Base-by-base conservation (phyloP, 345 rosid species). In the Citrus glauca region DNA sequence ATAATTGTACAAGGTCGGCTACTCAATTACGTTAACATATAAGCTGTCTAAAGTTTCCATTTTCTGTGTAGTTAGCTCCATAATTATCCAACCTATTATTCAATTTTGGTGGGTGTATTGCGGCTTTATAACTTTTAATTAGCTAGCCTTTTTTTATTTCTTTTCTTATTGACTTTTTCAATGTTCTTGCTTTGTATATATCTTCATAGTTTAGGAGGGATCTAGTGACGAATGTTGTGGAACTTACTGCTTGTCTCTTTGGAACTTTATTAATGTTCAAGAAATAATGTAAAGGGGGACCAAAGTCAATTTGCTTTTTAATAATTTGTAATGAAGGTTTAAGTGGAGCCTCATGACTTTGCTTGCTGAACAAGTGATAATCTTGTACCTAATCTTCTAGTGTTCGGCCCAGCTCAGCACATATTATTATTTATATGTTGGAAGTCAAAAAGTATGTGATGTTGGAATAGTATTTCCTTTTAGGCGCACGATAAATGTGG, bases 41-140 rank as follows among this genome's bases (percentile, higher is more conserved):
- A 33, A 7, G 33, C 22, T 9, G 67, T 71, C 78, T 25, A 76
- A 66, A 3, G 27, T 74, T 77, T 71, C 76, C 76, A 74, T 53
- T 66, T 35, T 74, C 50, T 71, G 53, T 69, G 9, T 38, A 25
- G 55, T 59, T 74, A 56, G 42, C 75, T 71, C 35, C 50, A 50
- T 72, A 73, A 73, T 24, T 66, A 78, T 55, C 72, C 28, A 42
- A 37, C 65, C 32, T 60, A 76, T 70, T 56, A 77, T 77, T 83
- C 53, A 69, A 79, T 32, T 32, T 1, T 71, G 80, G 85, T 71
- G 84, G 88, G 87, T 73, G 78, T 69, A 19, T 66, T 84, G 81
- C 78, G 82, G 17, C 66, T 55, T 27, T 63, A 19, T 35, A 8
- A 4, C 22, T 67, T 48, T 65, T 74, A 62, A 0, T 20, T 38